Percentiles rank a stretch among this genome's conserved stretches.
Evolutionary conservation across 2,329 filamentous ascomycete genomes (phyloP).

Genomic region (Bipolaris cookei): DNA sequence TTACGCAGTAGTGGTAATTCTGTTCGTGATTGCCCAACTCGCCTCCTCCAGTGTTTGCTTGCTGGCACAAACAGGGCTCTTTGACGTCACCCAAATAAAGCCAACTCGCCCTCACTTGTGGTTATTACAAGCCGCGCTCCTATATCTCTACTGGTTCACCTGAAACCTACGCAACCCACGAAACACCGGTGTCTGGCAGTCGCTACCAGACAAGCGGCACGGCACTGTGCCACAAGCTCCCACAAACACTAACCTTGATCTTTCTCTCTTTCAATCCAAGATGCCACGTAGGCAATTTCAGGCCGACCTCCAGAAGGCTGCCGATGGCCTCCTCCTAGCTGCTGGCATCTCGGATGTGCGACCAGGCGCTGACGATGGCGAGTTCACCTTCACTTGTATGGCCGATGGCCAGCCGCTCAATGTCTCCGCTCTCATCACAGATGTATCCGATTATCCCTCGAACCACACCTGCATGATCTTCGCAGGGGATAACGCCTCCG

Average conservation of each 20-base stretch:
- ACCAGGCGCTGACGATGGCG: slow-evolving; percentile 72
- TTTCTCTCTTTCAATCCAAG: slow-evolving; percentile 6
- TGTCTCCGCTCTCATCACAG: slow-evolving; percentile 53
- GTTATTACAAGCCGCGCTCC: background rate
- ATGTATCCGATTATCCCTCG: slow-evolving; percentile 66
- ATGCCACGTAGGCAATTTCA: slow-evolving; percentile 74
- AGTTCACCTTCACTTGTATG: slow-evolving; percentile 65
- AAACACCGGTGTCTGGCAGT: slow-evolving; percentile 8
- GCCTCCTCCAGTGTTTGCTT: slow-evolving; percentile 4
- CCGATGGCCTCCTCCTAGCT: slow-evolving; percentile 48
- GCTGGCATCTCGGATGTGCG: slow-evolving; percentile 62
- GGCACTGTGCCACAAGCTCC: background rate
- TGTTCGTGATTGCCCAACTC: background rate
- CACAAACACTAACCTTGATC: background rate
- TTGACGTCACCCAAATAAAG: slow-evolving; percentile 13
- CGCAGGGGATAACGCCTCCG: slow-evolving; percentile 56
- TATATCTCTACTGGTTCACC: background rate
- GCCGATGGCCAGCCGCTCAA: slow-evolving; percentile 39
- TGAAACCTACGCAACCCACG: slow-evolving; percentile 5
- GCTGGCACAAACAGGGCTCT: slow-evolving; percentile 1
- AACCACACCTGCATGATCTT: slow-evolving; percentile 65
- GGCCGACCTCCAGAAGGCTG: slow-evolving; percentile 60
- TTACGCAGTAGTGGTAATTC: background rate
- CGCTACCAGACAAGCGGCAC: too few relatives aligned
- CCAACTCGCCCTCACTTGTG: background rate